Conservation (phyloP, 805 yeast genomes). For the Kuraishia hungarica region DNA sequence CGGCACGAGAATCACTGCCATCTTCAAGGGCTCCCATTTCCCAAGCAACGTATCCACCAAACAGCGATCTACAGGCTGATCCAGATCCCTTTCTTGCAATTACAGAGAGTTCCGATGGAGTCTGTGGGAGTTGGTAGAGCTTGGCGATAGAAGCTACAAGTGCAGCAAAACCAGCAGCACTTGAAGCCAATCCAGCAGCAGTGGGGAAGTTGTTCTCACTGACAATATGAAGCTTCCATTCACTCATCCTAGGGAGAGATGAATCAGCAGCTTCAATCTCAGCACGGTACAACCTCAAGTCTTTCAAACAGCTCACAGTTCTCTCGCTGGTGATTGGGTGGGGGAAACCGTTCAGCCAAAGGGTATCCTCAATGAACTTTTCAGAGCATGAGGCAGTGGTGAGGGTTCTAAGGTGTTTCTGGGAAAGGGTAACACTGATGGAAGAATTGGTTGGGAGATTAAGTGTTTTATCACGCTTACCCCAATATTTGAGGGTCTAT, state of each 20-base stretch:
- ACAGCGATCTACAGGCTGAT: slow-evolving; percentile 93
- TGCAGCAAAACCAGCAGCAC: slow-evolving; percentile 99
- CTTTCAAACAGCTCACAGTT: slow-evolving; percentile 67
- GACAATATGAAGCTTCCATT: slow-evolving; percentile 67
- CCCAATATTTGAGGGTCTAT: slow-evolving; percentile 95
- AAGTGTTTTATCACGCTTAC: slow-evolving; percentile 82
- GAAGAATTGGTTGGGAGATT: slow-evolving; percentile 96
- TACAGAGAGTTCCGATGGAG: slow-evolving; percentile 76
- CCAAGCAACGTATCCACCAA: slow-evolving; percentile 99
- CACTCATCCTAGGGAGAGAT: slow-evolving; percentile 50
- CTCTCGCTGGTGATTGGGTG: slow-evolving; percentile 61
- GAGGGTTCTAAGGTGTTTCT: slow-evolving; percentile 81
- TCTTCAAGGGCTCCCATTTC: slow-evolving; percentile 77
- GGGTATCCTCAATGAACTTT: slow-evolving; percentile 48
- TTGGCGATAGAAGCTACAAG: slow-evolving; percentile 82
- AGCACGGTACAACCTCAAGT: slow-evolving; percentile 60
- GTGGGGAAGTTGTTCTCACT: slow-evolving; percentile 97
- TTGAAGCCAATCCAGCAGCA: slow-evolving; percentile 96
- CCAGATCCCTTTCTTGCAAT: slow-evolving; percentile 99
- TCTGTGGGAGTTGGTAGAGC: slow-evolving; percentile 78
- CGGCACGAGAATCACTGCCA: slow-evolving; percentile 94
- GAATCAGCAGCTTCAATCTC: slow-evolving; percentile 50
- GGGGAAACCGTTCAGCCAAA: slow-evolving; percentile 80
- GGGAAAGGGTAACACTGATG: slow-evolving; percentile 88
- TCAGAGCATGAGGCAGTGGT: slow-evolving; percentile 78